Evolutionary conservation across 164 flowering plant species (phyloP).

Genomic region (Santalum album): DNA sequence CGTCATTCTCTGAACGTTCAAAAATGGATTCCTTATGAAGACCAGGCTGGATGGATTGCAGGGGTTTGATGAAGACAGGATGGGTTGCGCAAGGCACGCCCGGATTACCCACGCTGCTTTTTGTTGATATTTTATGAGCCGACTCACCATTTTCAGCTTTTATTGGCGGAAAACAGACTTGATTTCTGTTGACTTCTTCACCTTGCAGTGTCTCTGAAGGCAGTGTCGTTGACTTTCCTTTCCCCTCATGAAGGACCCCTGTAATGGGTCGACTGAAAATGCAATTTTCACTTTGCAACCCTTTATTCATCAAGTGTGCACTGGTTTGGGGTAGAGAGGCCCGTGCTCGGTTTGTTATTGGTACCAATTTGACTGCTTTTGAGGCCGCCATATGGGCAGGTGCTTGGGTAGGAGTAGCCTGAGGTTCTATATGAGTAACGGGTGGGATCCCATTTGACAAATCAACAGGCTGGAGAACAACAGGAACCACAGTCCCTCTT

Average conservation of each 20-base stretch:
- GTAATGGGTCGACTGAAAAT: not conserved
- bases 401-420: constrained; percentile 9
- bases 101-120: not conserved
- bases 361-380: constrained; percentile 12
- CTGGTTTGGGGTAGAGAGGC: constrained; percentile 6
- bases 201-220: not conserved
- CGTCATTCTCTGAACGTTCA: not conserved
- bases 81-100: constrained; percentile 1
- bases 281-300: not conserved
- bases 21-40: not conserved
- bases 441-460: constrained; percentile 16
- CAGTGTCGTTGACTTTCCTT: not conserved
- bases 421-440: constrained; percentile 9
- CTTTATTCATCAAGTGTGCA: not conserved
- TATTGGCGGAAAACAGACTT: not conserved
- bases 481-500: constrained; percentile 34
- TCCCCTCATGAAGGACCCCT: not conserved
- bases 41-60: constrained; percentile 6
- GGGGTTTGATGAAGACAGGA: constrained; percentile 6
- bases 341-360: not conserved
- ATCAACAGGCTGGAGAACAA: constrained; percentile 23
- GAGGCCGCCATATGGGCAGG: constrained; percentile 11
- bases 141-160: not conserved
- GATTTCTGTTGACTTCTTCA: not conserved
- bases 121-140: not conserved